Conservation (phyloP, 1,139 yeast species). For the Taphrina flavorubra region DNA sequence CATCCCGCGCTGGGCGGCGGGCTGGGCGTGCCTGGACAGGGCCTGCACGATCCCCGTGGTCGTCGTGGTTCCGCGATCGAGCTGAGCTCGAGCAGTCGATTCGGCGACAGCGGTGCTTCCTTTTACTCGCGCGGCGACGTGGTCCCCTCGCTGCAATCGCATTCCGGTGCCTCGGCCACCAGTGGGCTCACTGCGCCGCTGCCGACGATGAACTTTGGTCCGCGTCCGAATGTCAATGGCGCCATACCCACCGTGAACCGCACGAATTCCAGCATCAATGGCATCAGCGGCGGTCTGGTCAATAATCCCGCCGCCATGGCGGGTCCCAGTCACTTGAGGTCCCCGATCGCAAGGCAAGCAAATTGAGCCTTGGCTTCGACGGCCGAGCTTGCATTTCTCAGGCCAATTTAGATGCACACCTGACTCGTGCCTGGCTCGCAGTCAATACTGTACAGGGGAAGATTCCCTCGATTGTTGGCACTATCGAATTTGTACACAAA, state of each 20-base stretch:
- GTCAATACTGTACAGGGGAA: too few relatives aligned
- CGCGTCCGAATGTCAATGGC: conserved; percentile 17
- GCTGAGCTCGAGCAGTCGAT: conserved; percentile 19
- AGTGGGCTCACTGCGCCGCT: conserved; percentile 24
- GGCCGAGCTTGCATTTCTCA: not conserved
- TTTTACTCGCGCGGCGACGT: conserved; percentile 15
- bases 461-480: too few relatives aligned
- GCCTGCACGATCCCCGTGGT: conserved; percentile 27
- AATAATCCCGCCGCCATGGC: conserved; percentile 5
- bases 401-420: not conserved
- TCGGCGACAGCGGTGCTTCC: conserved; percentile 20
- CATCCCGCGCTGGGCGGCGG: conserved; percentile 33
- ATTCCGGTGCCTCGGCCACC: not conserved
- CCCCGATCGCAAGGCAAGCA: not conserved
- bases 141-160: not conserved
- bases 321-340: not conserved
- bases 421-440: not conserved
- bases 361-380: not conserved
- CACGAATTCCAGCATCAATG: conserved; percentile 19
- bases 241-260: not conserved
- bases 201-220: conserved; percentile 13
- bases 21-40: conserved; percentile 15
- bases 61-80: conserved; percentile 31
- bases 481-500: too few relatives aligned
- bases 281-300: conserved; percentile 19